Percentiles rank a stretch among this genome's conserved stretches.
phyloP scores from a whole-genome alignment of 768 basidiomycete species.

The Pleurotus giganteus region DNA sequence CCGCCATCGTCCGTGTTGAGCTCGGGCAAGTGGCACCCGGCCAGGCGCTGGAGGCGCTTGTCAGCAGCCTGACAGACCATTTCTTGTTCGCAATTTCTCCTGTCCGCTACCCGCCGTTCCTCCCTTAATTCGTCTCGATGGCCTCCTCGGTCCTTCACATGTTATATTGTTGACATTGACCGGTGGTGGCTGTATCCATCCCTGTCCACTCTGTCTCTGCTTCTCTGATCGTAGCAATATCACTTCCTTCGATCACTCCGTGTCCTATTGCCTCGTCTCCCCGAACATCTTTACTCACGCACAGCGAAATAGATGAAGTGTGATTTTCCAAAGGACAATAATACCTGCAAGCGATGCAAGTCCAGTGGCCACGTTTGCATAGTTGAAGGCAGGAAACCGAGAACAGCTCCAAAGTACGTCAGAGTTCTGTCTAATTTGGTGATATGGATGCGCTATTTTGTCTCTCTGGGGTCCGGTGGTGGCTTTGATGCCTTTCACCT shows the following conservation, averaged over 20 bases:
- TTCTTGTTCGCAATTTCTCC: too few relatives aligned
- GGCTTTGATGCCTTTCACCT: neutral
- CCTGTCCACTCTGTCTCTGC: neutral
- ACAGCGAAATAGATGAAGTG: conserved; percentile 70
- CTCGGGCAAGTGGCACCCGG: too few relatives aligned
- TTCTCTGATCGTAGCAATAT: conserved; percentile 7
- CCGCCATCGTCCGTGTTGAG: too few relatives aligned
- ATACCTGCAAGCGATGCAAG: conserved; percentile 78
- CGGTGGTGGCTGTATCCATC: conserved; percentile 7
- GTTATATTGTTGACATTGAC: conserved; percentile 1
- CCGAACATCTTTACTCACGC: conserved; percentile 12
- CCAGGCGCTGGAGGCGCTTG: too few relatives aligned
- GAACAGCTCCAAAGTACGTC: conserved; percentile 80
- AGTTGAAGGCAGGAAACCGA: conserved; percentile 79
- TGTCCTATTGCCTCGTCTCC: neutral
- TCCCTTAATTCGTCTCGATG: neutral
- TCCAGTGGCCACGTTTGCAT: conserved; percentile 73
- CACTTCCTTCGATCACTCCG: conserved; percentile 4
- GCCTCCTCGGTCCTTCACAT: neutral
- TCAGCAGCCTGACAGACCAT: too few relatives aligned
- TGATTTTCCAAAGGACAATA: conserved; percentile 69
- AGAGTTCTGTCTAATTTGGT: conserved; percentile 17
- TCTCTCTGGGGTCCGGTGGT: neutral
- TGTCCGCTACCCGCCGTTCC: neutral
- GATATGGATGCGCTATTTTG: conserved; percentile 5